phyloP scores from a whole-genome alignment of 371 early-diverging fungal species.

The Mucor indicus region DNA sequence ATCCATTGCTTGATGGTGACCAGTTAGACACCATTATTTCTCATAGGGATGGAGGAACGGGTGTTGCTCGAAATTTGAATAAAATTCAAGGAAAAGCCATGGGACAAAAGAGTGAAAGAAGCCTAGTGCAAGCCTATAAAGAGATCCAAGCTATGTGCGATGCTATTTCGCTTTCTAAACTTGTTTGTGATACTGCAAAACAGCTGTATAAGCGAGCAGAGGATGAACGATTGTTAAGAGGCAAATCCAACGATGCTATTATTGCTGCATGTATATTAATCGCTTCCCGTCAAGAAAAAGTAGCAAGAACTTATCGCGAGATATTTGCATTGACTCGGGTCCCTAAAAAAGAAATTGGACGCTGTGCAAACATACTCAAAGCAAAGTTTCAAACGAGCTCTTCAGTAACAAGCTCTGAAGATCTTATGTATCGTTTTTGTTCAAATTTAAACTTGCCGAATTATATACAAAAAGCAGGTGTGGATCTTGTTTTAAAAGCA shows the following conservation, averaged over 20 bases:
- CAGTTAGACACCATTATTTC: conserved; percentile 93
- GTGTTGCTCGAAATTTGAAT: conserved; percentile 65
- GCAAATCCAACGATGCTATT: conserved; percentile 87
- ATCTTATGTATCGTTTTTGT: conserved; percentile 85
- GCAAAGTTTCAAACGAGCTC: conserved; percentile 60
- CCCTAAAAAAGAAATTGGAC: conserved; percentile 86
- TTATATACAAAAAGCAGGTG: conserved; percentile 68
- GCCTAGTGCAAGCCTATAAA: conserved; percentile 89
- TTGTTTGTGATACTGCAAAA: conserved; percentile 92
- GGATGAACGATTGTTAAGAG: conserved; percentile 83
- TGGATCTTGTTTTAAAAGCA: conserved; percentile 70
- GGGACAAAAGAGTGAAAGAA: conserved; percentile 71
- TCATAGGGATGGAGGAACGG: conserved; percentile 75
- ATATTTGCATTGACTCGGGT: conserved; percentile 93
- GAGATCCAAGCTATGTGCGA: conserved; percentile 92
- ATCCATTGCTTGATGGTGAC: conserved; percentile 81
- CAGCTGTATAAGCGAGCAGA: conserved; percentile 88
- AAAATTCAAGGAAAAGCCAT: conserved; percentile 72
- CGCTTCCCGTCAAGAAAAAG: conserved; percentile 91
- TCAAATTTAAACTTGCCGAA: conserved; percentile 69
- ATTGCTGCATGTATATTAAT: conserved; percentile 97
- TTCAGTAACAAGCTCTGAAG: conserved; percentile 66
- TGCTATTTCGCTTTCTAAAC: conserved; percentile 78
- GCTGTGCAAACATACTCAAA: conserved; percentile 78
- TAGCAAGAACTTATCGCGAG: conserved; percentile 97